Conservation (phyloP, 345 rosid species). For the Linum usitatissimum region DNA sequence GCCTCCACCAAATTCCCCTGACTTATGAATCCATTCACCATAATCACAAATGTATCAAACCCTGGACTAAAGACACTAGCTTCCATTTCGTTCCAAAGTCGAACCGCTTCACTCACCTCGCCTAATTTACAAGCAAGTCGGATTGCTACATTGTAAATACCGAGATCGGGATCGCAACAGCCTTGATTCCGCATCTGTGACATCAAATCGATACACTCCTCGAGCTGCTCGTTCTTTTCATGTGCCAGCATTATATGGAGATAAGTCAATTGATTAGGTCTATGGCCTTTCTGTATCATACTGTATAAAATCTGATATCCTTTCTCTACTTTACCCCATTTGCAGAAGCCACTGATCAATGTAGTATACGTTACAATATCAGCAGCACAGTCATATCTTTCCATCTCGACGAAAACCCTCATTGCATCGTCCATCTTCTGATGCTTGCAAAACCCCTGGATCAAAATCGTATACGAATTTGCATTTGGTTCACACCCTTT, state of each 20-base stretch:
- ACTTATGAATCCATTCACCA: slow-evolving; percentile 57
- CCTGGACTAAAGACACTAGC: slow-evolving; percentile 54
- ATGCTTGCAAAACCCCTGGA: slow-evolving; percentile 56
- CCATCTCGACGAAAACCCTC: slow-evolving; percentile 64
- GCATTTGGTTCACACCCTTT: slow-evolving; percentile 56
- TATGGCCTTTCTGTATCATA: slow-evolving; percentile 45
- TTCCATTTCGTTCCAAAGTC: slow-evolving; percentile 72
- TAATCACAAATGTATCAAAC: slow-evolving; percentile 57
- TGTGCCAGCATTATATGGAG: slow-evolving; percentile 67
- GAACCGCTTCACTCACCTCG: slow-evolving; percentile 45
- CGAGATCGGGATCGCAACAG: slow-evolving; percentile 48
- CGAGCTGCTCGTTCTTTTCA: slow-evolving; percentile 64
- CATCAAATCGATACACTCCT: slow-evolving; percentile 55
- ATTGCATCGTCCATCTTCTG: slow-evolving; percentile 75
- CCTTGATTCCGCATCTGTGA: slow-evolving; percentile 46
- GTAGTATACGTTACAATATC: slow-evolving; percentile 64
- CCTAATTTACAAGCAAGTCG: slow-evolving; percentile 76
- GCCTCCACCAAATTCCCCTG: slow-evolving; percentile 58
- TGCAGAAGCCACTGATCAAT: slow-evolving; percentile 76
- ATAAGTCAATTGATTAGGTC: slow-evolving; percentile 52
- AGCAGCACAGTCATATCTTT: slow-evolving; percentile 55
- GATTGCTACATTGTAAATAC: slow-evolving; percentile 49
- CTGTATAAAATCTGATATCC: slow-evolving; percentile 48
- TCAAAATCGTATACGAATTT: slow-evolving; percentile 55
- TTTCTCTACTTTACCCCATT: slow-evolving; percentile 48